A percentile compares a stretch with the other conserved stretches of the same genome.
Conservation (phyloP, 176 grass and related monocot species). For the Calamus simplicifolius region DNA sequence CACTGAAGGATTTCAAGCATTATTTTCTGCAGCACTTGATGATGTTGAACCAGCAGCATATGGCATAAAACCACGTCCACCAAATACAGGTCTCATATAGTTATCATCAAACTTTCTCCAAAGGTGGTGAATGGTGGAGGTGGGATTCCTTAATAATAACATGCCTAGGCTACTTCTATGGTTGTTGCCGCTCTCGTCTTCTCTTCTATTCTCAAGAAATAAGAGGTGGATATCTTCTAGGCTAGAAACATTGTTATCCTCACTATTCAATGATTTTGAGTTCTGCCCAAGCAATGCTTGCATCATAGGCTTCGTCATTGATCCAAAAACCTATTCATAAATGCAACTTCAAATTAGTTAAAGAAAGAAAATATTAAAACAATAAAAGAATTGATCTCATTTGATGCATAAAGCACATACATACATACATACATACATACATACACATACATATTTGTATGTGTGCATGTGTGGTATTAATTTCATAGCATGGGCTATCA, state of each 20-base stretch:
- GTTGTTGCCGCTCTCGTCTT: not conserved
- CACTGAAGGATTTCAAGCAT: too few relatives aligned
- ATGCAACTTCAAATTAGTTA: too few relatives aligned
- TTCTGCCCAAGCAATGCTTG: not conserved
- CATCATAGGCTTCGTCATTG: constrained; percentile 10
- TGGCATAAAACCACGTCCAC: constrained; percentile 14
- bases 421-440: too few relatives aligned
- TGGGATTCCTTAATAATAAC: constrained; percentile 11
- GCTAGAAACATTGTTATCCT: not conserved
- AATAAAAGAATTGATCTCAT: too few relatives aligned
- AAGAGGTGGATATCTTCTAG: constrained; percentile 5
- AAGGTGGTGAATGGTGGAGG: constrained; percentile 4
- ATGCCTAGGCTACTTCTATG: constrained; percentile 1
- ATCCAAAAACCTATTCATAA: constrained; percentile 7
- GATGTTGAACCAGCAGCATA: not conserved
- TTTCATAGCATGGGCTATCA: too few relatives aligned
- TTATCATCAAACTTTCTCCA: constrained; percentile 18
- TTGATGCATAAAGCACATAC: too few relatives aligned
- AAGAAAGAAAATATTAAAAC: too few relatives aligned
- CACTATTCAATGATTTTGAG: not conserved
- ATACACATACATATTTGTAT: too few relatives aligned
- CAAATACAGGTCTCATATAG: constrained; percentile 18
- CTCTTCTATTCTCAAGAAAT: constrained; percentile 4
- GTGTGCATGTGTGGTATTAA: too few relatives aligned
- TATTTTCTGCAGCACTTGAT: too few relatives aligned